These are phyloP conservation scores for Chlorella ohadii DNA, from an alignment of 139 green algal genomes.

Conservation along the genomic window DNA sequence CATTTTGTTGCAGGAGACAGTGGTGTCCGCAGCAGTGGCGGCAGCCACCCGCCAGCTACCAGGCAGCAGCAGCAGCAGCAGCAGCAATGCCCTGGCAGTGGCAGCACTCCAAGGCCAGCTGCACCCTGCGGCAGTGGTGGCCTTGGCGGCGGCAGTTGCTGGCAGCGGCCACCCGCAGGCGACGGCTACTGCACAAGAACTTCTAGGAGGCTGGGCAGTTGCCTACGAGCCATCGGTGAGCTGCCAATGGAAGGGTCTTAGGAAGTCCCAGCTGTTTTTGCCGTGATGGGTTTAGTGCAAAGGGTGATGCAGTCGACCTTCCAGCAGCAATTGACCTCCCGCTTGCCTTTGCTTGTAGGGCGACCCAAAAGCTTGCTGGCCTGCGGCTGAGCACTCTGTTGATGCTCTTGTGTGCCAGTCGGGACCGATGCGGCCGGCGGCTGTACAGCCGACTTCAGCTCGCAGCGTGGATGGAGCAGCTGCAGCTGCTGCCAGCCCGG, in stretches of 20 bases:
- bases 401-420: not conserved
- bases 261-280: too few relatives aligned
- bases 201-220: not conserved
- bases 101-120: slow-evolving; percentile 1
- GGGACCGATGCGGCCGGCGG: too few relatives aligned
- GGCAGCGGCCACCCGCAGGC: not conserved
- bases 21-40: not conserved
- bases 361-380: not conserved
- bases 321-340: too few relatives aligned
- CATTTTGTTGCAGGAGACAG: slow-evolving; percentile 5
- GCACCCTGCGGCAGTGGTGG: not conserved
- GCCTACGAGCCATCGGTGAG: not conserved
- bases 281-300: too few relatives aligned
- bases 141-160: slow-evolving; percentile 5
- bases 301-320: too few relatives aligned
- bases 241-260: too few relatives aligned
- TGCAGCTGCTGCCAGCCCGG: too few relatives aligned
- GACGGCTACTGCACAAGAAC: not conserved
- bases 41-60: not conserved
- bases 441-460: not conserved
- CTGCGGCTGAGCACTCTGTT: not conserved
- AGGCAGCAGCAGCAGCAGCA: not conserved
- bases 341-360: not conserved
- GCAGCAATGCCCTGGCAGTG: not conserved
- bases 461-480: too few relatives aligned